These are phyloP conservation scores for Tolypocladium paradoxum DNA, from an alignment of 2,329 filamentous ascomycete species.

Conservation along the genomic window DNA sequence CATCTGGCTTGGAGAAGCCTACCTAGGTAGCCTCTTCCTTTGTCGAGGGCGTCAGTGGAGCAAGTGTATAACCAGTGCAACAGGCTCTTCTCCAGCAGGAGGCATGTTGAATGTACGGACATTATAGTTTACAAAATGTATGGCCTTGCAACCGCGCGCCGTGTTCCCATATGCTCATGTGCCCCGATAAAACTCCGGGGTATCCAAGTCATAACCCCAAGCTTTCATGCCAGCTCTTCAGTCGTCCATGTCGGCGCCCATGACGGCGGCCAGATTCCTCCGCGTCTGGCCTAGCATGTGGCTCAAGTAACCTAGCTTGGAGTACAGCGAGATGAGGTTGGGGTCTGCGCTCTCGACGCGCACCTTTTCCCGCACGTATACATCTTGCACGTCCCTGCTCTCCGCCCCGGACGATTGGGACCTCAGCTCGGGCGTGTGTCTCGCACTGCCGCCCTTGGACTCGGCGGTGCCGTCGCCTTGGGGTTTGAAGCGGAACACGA, in stretches of 20 bases:
- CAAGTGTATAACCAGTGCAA: conserved; percentile 4
- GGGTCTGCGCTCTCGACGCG: conserved; percentile 84
- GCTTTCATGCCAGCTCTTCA: conserved; percentile 3
- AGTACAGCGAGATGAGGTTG: conserved; percentile 68
- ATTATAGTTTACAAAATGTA: not conserved
- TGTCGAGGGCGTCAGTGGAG: conserved; percentile 1
- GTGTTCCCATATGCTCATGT: not conserved
- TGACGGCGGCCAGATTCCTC: conserved; percentile 64
- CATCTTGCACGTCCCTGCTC: conserved; percentile 36
- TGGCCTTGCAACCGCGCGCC: not conserved
- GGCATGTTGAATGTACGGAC: not conserved
- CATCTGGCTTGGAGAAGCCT: not conserved
- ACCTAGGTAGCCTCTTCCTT: conserved; percentile 5
- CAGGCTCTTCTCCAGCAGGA: not conserved
- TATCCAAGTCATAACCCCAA: conserved; percentile 10
- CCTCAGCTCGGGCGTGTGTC: conserved; percentile 13
- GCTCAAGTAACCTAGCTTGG: conserved; percentile 70
- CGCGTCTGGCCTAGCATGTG: conserved; percentile 61
- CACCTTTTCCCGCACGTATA: conserved; percentile 82
- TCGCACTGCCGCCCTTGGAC: conserved; percentile 12
- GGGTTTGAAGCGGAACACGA: conserved; percentile 55
- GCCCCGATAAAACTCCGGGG: conserved; percentile 6
- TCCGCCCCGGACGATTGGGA: conserved; percentile 9
- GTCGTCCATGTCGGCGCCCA: conserved; percentile 43
- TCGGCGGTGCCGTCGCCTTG: conserved; percentile 17